These are phyloP conservation scores for Dalechampia spathulata DNA, from an alignment of 441 rosid genomes.

Conservation along the genomic window DNA sequence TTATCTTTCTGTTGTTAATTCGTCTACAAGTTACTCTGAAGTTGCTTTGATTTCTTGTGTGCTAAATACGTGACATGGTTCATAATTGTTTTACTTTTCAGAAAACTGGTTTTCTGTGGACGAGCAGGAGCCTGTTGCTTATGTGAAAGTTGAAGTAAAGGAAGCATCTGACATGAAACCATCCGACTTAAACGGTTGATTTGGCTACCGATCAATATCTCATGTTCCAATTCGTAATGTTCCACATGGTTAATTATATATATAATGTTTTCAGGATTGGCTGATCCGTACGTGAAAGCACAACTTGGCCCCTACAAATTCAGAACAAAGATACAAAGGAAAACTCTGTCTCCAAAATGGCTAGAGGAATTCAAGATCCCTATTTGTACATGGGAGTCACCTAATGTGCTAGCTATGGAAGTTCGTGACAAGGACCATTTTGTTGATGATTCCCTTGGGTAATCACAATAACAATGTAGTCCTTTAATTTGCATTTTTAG, in stretches of 20 bases:
- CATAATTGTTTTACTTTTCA: slow-evolving; percentile 25
- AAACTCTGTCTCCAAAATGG: slow-evolving; percentile 86
- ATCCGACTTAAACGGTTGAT: slow-evolving; percentile 75
- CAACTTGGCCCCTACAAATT: slow-evolving; percentile 73
- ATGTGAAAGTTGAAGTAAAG: slow-evolving; percentile 67
- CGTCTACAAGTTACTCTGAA: not conserved
- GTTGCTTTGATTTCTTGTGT: not conserved
- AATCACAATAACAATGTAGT: slow-evolving; percentile 1
- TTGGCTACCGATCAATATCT: not conserved
- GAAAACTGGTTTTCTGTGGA: slow-evolving; percentile 80
- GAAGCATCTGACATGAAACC: slow-evolving; percentile 85
- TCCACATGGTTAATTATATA: slow-evolving; percentile 2
- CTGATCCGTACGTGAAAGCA: slow-evolving; percentile 96
- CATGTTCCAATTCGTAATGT: not conserved
- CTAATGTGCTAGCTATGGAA: slow-evolving; percentile 57
- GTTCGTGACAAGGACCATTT: slow-evolving; percentile 81
- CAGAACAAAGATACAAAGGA: slow-evolving; percentile 56
- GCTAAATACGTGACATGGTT: not conserved
- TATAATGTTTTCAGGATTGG: slow-evolving; percentile 51
- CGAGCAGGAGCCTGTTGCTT: slow-evolving; percentile 69
- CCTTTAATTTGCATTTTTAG: not conserved
- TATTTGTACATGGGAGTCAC: slow-evolving; percentile 62
- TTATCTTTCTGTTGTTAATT: not conserved
- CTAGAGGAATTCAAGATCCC: slow-evolving; percentile 82
- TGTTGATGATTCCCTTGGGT: slow-evolving; percentile 86